Conservation (phyloP, 331 rosid genomes). For the Quercus tomentella region DNA sequence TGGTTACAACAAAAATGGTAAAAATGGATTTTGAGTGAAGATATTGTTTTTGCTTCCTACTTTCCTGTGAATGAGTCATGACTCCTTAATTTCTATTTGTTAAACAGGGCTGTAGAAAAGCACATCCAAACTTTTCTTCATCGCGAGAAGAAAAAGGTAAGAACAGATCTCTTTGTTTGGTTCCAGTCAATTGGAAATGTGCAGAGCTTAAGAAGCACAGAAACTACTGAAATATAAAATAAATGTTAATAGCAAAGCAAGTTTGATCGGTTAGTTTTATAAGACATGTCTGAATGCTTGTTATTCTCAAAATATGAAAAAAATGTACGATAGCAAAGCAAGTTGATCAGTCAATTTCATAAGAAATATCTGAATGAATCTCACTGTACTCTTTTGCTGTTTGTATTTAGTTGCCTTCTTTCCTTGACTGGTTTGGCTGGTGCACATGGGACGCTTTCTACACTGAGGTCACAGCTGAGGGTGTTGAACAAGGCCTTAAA, state of each 20-base stretch:
- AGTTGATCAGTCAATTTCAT: not conserved
- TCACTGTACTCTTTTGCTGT: conserved; percentile 18
- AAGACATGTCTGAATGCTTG: not conserved
- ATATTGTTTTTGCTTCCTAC: not conserved
- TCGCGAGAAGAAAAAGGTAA: conserved; percentile 79
- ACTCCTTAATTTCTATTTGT: conserved; percentile 5
- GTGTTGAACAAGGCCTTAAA: conserved; percentile 82
- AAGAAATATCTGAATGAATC: not conserved
- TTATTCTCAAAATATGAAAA: not conserved
- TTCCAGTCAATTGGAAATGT: not conserved
- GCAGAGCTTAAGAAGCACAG: not conserved
- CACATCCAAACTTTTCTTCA: conserved; percentile 83
- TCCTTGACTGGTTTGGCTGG: conserved; percentile 97
- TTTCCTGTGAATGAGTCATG: not conserved
- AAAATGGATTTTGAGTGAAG: not conserved
- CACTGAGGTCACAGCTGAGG: conserved; percentile 95
- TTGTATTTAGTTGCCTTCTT: conserved; percentile 67
- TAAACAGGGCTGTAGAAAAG: conserved; percentile 70
- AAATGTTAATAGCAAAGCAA: not conserved
- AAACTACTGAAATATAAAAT: not conserved
- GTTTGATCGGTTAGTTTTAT: not conserved
- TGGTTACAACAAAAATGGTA: too few species aligned
- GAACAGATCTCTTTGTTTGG: conserved; percentile 5
- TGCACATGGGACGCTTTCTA: conserved; percentile 99
- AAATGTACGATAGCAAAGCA: not conserved